Evolutionary conservation across 202 grass and related monocot species (phyloP), one percentile per base, ranked within the genome.

Genomic region (Saccharum hybrid): DNA sequence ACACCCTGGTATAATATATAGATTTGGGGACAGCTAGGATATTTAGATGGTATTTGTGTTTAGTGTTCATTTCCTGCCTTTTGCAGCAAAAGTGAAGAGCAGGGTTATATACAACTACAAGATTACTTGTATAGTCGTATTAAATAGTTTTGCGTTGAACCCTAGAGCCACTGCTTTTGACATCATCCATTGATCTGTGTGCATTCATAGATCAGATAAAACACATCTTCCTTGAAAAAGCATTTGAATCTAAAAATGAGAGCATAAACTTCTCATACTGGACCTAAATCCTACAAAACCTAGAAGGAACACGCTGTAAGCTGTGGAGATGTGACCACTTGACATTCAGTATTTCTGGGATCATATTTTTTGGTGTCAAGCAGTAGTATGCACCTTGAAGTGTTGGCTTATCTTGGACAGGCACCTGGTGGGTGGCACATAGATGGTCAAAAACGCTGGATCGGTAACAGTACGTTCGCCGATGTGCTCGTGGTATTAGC

Each of bases 391-490:
- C 41, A 60, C 4, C 48, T 68, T 48, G 28, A 74, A 74, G 10
- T 77, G 5, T 79, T 86, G 59, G 45, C 18, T 49, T 71, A 6
- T 72, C 54, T 7, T 90, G 63, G 33, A 78, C 77, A 97, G 91
- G 91, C 80, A 78, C 79, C 89, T 80, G 94, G 94, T 72, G 94
- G 94, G 31, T 97, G 94, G 91, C 49, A 86, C 49, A 74, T 97
- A 85, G 78, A 91, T 91, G 94, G 94, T 30, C 82, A 93, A 91
- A 97, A 97, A 57, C 85, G 94, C 37, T 97, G 91, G 94, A 97
- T 97, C 67, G 94, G 91, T 82, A 97, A 97, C 72, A 88, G 91
- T 89, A 97, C 94, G 5, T 97, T 97, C 79, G 94, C 94, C 28
- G 94, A 97, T 87, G 37, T 97, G 62, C 85, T 93, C 12, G 76